These are phyloP conservation scores for Aureobasidium melanogenum DNA, from an alignment of 2,329 filamentous ascomycete species.

Conservation along the genomic window DNA sequence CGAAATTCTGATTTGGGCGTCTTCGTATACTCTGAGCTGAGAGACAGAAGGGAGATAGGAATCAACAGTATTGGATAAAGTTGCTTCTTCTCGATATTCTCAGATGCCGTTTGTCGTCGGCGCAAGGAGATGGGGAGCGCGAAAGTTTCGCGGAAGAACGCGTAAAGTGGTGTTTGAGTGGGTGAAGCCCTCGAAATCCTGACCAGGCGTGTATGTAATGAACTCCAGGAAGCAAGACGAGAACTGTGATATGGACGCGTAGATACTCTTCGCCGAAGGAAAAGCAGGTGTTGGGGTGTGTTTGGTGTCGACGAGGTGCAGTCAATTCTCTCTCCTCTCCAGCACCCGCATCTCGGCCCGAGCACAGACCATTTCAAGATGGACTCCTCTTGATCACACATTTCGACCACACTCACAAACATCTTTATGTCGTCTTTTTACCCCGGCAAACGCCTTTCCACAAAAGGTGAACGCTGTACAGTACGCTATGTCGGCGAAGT, in stretches of 20 bases:
- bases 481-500: slow-evolving; percentile 75
- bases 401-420: background rate
- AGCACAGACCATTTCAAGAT: slow-evolving; percentile 1
- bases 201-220: background rate
- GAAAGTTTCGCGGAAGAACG: slow-evolving; percentile 8
- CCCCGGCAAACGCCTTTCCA: slow-evolving; percentile 71
- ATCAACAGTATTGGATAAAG: background rate
- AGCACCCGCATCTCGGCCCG: background rate
- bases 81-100: background rate
- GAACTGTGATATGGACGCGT: background rate
- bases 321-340: background rate
- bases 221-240: background rate
- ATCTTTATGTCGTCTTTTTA: slow-evolving; percentile 21
- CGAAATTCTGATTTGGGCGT: too few relatives aligned
- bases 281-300: background rate
- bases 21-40: too few relatives aligned
- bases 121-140: slow-evolving; percentile 1
- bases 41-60: too few relatives aligned
- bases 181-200: background rate
- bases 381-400: background rate
- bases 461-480: slow-evolving; percentile 68
- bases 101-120: background rate
- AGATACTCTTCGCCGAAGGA: background rate
- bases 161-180: background rate
- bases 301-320: background rate